Conservation (phyloP, 768 basidiomycete genomes). For the Mrakia gelida region DNA sequence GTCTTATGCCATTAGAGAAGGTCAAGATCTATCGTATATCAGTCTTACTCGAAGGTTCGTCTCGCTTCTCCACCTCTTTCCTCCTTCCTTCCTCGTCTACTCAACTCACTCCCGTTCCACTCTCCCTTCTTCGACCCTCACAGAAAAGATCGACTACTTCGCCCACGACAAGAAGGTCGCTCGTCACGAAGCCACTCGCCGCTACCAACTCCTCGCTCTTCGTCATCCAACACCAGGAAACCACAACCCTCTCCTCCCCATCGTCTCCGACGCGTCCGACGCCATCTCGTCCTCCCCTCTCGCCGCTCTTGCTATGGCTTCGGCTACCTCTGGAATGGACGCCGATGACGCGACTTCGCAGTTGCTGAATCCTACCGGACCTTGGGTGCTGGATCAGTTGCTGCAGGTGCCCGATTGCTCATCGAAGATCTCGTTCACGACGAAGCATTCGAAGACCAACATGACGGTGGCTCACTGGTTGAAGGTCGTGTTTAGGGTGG, state of each 20-base stretch:
- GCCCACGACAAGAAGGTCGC: slow-evolving; percentile 62
- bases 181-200: slow-evolving; percentile 62
- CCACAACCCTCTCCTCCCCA: slow-evolving; percentile 62
- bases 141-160: slow-evolving; percentile 79
- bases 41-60: slow-evolving; percentile 71
- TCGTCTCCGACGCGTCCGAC: slow-evolving; percentile 63
- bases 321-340: slow-evolving; percentile 39
- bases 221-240: slow-evolving; percentile 46
- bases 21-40: slow-evolving; percentile 71
- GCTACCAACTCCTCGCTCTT: slow-evolving; percentile 61
- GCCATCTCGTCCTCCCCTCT: slow-evolving; percentile 64
- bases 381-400: slow-evolving; percentile 73
- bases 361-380: slow-evolving; percentile 55
- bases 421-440: slow-evolving; percentile 64
- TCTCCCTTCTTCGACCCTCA: slow-evolving; percentile 25
- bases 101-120: neutral
- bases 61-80: too few species aligned
- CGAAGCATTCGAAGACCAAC: slow-evolving; percentile 69
- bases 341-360: slow-evolving; percentile 43
- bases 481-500: slow-evolving; percentile 76
- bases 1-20: slow-evolving; percentile 77
- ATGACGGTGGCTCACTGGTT: slow-evolving; percentile 69
- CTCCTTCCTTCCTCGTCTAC: neutral
- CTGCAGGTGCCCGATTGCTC: slow-evolving; percentile 61
- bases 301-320: slow-evolving; percentile 48